phyloP scores from a whole-genome alignment of 331 rosid species.

The Pyrus hybrid region DNA sequence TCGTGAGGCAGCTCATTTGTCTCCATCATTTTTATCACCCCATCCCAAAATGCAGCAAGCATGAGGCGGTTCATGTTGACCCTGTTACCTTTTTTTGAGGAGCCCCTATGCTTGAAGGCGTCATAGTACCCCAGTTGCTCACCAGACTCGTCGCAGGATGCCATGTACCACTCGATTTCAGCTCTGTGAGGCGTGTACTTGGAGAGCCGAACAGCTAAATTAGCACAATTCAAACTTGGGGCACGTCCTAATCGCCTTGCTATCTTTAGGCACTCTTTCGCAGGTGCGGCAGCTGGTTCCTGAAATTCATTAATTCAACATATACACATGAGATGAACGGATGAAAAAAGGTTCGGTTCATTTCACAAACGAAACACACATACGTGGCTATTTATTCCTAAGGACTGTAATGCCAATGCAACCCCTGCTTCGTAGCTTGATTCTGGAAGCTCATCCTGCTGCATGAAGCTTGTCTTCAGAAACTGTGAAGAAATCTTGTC shows the following conservation, averaged over 20 bases:
- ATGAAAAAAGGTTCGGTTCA: neutral
- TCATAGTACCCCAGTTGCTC: slow-evolving; percentile 77
- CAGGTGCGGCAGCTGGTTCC: slow-evolving; percentile 37
- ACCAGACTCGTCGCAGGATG: slow-evolving; percentile 43
- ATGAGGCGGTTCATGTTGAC: slow-evolving; percentile 54
- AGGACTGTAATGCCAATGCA: slow-evolving; percentile 63
- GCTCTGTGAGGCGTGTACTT: slow-evolving; percentile 65
- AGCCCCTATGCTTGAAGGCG: slow-evolving; percentile 49
- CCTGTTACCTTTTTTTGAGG: slow-evolving; percentile 32
- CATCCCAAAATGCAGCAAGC: slow-evolving; percentile 67
- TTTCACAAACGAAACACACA: too few relatives aligned
- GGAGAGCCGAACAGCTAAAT: slow-evolving; percentile 49
- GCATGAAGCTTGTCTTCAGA: slow-evolving; percentile 29
- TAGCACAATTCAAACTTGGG: slow-evolving; percentile 51
- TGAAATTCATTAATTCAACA: slow-evolving; percentile 18
- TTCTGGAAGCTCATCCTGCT: slow-evolving; percentile 25
- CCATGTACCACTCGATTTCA: slow-evolving; percentile 78
- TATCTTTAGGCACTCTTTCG: slow-evolving; percentile 54
- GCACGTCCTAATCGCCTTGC: slow-evolving; percentile 59
- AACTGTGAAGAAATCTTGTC: slow-evolving; percentile 33
- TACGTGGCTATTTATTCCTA: slow-evolving; percentile 38
- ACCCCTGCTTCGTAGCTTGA: slow-evolving; percentile 83
- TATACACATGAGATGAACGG: neutral
- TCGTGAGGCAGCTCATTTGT: slow-evolving; percentile 49
- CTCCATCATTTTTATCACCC: slow-evolving; percentile 39